Base-by-base conservation (phyloP, 495 filamentous ascomycete species). In the Platismatia glauca region DNA sequence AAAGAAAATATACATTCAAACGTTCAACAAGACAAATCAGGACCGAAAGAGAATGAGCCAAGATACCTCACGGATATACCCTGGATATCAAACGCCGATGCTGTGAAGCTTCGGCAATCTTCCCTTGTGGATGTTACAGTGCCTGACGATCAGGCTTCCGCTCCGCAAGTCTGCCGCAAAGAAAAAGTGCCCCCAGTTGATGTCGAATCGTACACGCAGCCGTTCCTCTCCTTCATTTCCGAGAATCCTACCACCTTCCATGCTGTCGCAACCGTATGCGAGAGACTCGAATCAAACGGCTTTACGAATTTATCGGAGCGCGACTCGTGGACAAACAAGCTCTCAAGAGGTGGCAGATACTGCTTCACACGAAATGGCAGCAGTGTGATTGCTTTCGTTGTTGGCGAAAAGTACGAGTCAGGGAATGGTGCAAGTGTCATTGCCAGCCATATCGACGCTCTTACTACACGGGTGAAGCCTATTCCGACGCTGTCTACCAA, bases 161-260 rank as follows among this genome's bases (percentile, higher is more conserved):
- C 9, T 22, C 5, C 2, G 4, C 37, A 22, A 22, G 7, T 11
- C n/a, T 7, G 31, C 16, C 55, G 55, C 15, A 39, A 22, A 57
- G 37, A 57, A 16, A 57, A 31, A 18, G 2, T 16, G 15, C 9
- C 50, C 6, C 29, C 50, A 9, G 38, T 62, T 22, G 60, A 62
- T n/a, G 18, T 56, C 3, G 43, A 62, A 24, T 55, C 52, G n/a
- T 95, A 91, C 72, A 84, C 89, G 5, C 80, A 90, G 71, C 89
- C 92, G 0, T 98, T 95, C 77, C 82, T 86, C 70, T 83, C 89
- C 33, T 98, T 96, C 71, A 85, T 97, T 78, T 88, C 86, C 64
- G 76, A 86, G 34, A 95, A 96, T 71, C 93, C 94, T 0, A 98
- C 94, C 11, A 85, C 95, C 50, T 98, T 93, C 71, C 94, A 98